Conservation (phyloP, 345 rosid species). For the Anacardium occidentale region DNA sequence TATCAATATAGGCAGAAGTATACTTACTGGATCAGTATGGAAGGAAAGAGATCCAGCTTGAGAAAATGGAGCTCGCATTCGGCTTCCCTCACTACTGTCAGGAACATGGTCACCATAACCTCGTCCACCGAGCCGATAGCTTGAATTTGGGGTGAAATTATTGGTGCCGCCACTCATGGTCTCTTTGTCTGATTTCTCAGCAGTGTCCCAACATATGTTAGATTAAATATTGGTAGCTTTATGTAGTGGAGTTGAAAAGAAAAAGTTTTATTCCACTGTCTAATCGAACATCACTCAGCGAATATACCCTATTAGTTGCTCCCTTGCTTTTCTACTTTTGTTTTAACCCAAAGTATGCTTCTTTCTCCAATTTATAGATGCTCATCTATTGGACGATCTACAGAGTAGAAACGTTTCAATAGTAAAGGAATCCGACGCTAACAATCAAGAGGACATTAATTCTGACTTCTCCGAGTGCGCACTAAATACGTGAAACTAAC, state of each 20-base stretch:
- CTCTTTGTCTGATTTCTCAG: not conserved
- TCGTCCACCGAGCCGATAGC: not conserved
- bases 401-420: not conserved
- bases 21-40: conserved; percentile 17
- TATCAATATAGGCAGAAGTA: not conserved
- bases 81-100: not conserved
- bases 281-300: not conserved
- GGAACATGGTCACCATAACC: conserved; percentile 1
- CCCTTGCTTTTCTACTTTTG: conserved; percentile 6
- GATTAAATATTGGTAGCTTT: not conserved
- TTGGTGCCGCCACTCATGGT: conserved; percentile 23
- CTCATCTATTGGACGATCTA: not conserved
- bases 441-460: not conserved
- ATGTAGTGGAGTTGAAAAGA: not conserved
- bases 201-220: not conserved
- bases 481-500: not conserved
- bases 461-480: not conserved
- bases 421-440: conserved; percentile 15
- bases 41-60: conserved; percentile 10
- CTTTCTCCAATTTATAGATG: conserved; percentile 3
- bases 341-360: conserved; percentile 19
- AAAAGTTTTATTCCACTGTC: not conserved
- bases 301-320: not conserved
- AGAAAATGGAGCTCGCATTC: not conserved
- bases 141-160: conserved; percentile 4